phyloP scores from a whole-genome alignment of 768 basidiomycete species.

The Megacollybia marginata region DNA sequence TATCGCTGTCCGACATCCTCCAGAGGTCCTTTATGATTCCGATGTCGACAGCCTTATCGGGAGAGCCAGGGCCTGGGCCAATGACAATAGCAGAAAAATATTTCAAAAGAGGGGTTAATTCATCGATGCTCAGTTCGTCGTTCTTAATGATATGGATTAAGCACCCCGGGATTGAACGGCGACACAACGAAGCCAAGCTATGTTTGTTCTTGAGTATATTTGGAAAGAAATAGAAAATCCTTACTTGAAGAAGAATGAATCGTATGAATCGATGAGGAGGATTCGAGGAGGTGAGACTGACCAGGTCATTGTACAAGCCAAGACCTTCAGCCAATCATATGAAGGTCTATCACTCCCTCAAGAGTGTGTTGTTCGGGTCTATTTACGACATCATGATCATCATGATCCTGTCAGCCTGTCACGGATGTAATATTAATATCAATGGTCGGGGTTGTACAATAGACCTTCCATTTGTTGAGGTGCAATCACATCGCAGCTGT shows the following conservation, averaged over 20 bases:
- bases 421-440: too few species aligned
- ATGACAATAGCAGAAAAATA: constrained; percentile 66
- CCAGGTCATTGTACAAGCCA: too few species aligned
- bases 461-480: too few species aligned
- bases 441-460: too few species aligned
- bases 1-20: constrained; percentile 42
- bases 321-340: too few species aligned
- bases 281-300: constrained; percentile 34
- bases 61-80: constrained; percentile 80
- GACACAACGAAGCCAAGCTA: constrained; percentile 70
- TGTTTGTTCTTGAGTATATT: background rate
- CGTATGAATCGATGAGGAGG: constrained; percentile 76
- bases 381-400: too few species aligned
- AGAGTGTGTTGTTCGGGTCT: too few species aligned
- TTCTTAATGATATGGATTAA: constrained; percentile 69
- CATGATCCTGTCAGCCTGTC: too few species aligned
- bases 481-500: too few species aligned
- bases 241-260: constrained; percentile 82
- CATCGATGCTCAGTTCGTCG: constrained; percentile 43
- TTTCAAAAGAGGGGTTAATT: constrained; percentile 44
- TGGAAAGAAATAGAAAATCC: background rate
- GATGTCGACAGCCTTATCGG: constrained; percentile 28
- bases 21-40: constrained; percentile 63
- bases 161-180: constrained; percentile 52
- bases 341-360: too few species aligned